Base-by-base conservation (phyloP, 2,329 filamentous ascomycete genomes). In the Pseudogymnoascus sp. region DNA sequence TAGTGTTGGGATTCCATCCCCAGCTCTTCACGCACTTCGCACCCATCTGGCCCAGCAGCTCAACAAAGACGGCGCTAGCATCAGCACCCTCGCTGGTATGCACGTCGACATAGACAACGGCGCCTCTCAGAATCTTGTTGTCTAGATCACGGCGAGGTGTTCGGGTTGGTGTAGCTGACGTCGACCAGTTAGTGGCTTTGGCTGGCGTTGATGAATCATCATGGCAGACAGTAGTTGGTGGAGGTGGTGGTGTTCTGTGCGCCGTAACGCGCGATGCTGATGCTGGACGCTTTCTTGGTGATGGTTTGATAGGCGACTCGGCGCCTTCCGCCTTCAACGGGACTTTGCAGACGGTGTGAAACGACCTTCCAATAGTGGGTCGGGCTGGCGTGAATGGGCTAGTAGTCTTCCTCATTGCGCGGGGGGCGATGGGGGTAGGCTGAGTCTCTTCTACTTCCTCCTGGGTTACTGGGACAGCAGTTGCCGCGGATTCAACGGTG, bases 101-200 rank as follows among this genome's bases (percentile, higher is more conserved):
- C 2, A 95, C 90, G 71, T 96, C 91, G 1, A 94, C 89, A 70
- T 86, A 91, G 4, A 94, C 88, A 2, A 91, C 83, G 14, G 86
- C 88, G 1, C 90, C 91, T 18, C 81, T 79, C 2, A 93, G 78
- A 3, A 89, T 71, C 0, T 71, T 69, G 3, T 78, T 73, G 65
- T 84, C 76, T 8, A 85, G 65, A 60, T 85, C 79, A 1, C 76
- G 76, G 5, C 80, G 78, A 18, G 82, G 80, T 20, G 82, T 84
- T 35, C 80, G 79, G 2, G 78, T 79, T 2, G 83, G 83, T 0
- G 82, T 85, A 12, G 77, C 81, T 32, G 78, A 71, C 0, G 75
- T 78, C 3, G 81, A 81, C 81, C 81, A 85, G 12, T 65, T 66
- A 3, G 81, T 78, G 1, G 77, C 71, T 67, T 80, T 79, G n/a